A percentile compares a stretch with the other conserved stretches of the same genome.
Conservation (phyloP, 345 rosid species). For the Salix caprea region DNA sequence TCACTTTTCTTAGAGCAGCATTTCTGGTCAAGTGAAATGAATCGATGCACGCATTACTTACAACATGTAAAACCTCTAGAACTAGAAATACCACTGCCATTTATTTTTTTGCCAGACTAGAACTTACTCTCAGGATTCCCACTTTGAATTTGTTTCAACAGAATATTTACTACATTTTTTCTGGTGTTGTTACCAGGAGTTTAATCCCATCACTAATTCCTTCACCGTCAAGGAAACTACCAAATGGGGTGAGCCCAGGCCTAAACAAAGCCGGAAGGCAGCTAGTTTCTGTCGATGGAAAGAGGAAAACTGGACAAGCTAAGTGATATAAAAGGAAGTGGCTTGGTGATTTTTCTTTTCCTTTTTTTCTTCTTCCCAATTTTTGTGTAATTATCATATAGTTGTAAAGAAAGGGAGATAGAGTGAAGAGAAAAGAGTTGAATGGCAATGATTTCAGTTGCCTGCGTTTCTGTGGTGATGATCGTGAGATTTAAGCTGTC, state of each 20-base stretch:
- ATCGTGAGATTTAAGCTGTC: constrained; percentile 14
- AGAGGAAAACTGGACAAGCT: constrained; percentile 45
- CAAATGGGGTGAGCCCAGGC: constrained; percentile 36
- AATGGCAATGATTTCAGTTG: constrained; percentile 20
- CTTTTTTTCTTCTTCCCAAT: background rate
- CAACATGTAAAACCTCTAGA: background rate
- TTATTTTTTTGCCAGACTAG: background rate
- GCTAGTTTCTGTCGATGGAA: constrained; percentile 38
- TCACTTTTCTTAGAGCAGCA: background rate
- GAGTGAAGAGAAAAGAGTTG: constrained; percentile 8
- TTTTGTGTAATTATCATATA: constrained; percentile 21
- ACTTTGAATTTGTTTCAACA: background rate
- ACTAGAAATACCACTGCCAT: background rate
- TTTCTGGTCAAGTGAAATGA: background rate
- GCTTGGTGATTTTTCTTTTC: background rate
- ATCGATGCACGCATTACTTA: background rate
- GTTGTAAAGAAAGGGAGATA: constrained; percentile 13
- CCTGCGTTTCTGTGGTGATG: constrained; percentile 19
- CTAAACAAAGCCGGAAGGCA: constrained; percentile 34
- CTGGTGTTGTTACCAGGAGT: constrained; percentile 41
- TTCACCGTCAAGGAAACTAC: constrained; percentile 47
- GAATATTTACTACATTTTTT: background rate
- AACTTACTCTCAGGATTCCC: background rate
- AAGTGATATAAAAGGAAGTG: constrained; percentile 39
- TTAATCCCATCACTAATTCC: constrained; percentile 67